Percentiles rank a stretch among this genome's conserved stretches.
Conservation (phyloP, 2,329 filamentous ascomycete genomes). For the Rhynchosporium secalis region DNA sequence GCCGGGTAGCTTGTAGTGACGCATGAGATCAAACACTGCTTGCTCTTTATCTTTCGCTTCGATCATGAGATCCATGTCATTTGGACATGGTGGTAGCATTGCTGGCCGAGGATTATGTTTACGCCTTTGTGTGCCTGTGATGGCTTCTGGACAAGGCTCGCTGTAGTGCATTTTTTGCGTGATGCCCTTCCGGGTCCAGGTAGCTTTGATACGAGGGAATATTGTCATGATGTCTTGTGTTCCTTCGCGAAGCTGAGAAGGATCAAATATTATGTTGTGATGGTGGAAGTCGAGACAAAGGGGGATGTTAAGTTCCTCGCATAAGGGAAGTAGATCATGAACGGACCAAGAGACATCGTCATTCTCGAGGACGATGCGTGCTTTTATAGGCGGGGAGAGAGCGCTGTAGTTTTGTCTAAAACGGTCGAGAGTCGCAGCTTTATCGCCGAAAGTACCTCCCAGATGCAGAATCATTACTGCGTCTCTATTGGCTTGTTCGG, state of each 20-base stretch:
- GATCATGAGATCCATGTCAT: conserved; percentile 96
- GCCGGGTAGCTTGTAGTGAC: conserved; percentile 79
- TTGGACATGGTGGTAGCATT: conserved; percentile 77
- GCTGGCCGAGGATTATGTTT: conserved; percentile 83
- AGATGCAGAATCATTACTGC: conserved; percentile 95
- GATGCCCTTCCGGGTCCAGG: conserved; percentile 82
- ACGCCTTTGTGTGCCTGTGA: conserved; percentile 74
- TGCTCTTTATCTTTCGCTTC: conserved; percentile 99
- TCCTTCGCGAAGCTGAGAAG: conserved; percentile 72
- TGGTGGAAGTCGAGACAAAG: conserved; percentile 92
- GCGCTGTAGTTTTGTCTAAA: conserved; percentile 56
- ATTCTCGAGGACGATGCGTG: conserved; percentile 85
- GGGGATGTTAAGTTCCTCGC: conserved; percentile 92
- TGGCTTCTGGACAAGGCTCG: conserved; percentile 72
- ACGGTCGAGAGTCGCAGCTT: conserved; percentile 45
- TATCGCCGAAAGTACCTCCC: conserved; percentile 88
- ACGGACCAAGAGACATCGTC: conserved; percentile 94
- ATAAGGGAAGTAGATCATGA: conserved; percentile 84
- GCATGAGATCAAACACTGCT: conserved; percentile 92
- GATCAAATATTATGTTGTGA: conserved; percentile 89
- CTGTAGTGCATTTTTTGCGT: conserved; percentile 98
- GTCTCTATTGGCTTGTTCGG: conserved; percentile 76
- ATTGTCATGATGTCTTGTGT: conserved; percentile 77
- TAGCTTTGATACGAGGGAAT: conserved; percentile 75
- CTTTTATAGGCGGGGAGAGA: conserved; percentile 70